Conservation (phyloP, 2,329 filamentous ascomycete species). For the Trichophyton mentagrophytes region DNA sequence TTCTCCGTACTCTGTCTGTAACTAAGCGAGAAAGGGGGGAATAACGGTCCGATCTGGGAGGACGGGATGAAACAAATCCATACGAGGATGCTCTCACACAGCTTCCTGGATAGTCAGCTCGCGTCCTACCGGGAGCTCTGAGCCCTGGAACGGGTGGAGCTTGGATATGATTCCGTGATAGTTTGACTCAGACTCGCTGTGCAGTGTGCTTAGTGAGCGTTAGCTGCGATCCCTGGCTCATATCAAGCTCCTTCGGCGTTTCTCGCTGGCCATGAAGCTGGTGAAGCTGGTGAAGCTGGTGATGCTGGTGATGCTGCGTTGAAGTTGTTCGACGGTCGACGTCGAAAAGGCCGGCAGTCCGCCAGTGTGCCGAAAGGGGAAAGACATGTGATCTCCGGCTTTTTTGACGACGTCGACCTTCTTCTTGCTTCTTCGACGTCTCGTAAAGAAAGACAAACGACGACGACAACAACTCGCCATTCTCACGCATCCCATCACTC, state of each 20-base stretch:
- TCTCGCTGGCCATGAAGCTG: background rate
- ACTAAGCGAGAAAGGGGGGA: background rate
- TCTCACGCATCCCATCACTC: background rate
- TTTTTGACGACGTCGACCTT: background rate
- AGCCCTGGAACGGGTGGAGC: background rate
- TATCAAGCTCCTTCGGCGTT: background rate
- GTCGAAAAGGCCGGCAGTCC: no score
- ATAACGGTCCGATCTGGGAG: background rate
- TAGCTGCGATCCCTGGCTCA: background rate
- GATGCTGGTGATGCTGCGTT: no score
- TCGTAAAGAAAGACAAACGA: background rate
- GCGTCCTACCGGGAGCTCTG: background rate
- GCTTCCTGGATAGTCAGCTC: background rate
- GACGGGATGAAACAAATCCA: background rate
- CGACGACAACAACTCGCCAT: background rate
- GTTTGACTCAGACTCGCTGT: background rate
- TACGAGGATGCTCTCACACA: background rate
- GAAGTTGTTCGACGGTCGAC: no score
- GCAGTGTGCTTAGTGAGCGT: background rate
- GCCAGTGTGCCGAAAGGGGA: no score
- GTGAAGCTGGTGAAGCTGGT: no score
- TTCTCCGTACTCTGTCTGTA: background rate
- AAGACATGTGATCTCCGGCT: no score
- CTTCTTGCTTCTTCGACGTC: background rate
- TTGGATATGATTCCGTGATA: background rate